Evolutionary conservation across 371 early-diverging fungal genomes (phyloP).

Genomic region (Mucor saturninus): DNA sequence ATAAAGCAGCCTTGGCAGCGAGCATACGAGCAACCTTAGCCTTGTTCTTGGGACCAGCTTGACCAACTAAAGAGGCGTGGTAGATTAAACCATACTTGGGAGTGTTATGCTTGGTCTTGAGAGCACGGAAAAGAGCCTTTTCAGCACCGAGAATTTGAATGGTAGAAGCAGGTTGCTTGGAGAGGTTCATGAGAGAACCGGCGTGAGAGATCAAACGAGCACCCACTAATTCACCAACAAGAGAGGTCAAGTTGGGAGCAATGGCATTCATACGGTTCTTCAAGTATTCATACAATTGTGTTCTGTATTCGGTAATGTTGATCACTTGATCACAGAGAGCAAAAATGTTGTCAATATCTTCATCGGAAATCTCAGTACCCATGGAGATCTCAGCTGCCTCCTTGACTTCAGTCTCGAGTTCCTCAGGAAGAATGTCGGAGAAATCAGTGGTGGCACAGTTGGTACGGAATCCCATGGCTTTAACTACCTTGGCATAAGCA

Average conservation of each 20-base stretch:
- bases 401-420: conserved; percentile 81
- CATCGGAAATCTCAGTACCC: conserved; percentile 93
- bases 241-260: conserved; percentile 91
- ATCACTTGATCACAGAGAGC: conserved; percentile 81
- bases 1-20: conserved; percentile 92
- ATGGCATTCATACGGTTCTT: conserved; percentile 89
- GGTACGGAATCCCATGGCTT: conserved; percentile 79
- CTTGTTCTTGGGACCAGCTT: conserved; percentile 85
- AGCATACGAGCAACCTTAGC: conserved; percentile 94
- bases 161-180: conserved; percentile 94
- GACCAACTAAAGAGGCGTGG: conserved; percentile 89
- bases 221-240: conserved; percentile 93
- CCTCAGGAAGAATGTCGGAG: conserved; percentile 88
- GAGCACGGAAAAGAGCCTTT: conserved; percentile 96
- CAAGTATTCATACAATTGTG: conserved; percentile 88
- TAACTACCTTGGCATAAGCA: conserved; percentile 76
- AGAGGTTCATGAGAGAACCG: conserved; percentile 89
- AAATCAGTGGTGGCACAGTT: conserved; percentile 78
- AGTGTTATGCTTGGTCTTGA: conserved; percentile 94
- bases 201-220: conserved; percentile 93
- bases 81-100: conserved; percentile 98
- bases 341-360: conserved; percentile 87
- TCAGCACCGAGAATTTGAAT: conserved; percentile 98
- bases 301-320: conserved; percentile 84
- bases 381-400: conserved; percentile 91